These are phyloP conservation scores for Suhomyces vadensis DNA, from an alignment of 805 yeast species.

Conservation along the genomic window DNA sequence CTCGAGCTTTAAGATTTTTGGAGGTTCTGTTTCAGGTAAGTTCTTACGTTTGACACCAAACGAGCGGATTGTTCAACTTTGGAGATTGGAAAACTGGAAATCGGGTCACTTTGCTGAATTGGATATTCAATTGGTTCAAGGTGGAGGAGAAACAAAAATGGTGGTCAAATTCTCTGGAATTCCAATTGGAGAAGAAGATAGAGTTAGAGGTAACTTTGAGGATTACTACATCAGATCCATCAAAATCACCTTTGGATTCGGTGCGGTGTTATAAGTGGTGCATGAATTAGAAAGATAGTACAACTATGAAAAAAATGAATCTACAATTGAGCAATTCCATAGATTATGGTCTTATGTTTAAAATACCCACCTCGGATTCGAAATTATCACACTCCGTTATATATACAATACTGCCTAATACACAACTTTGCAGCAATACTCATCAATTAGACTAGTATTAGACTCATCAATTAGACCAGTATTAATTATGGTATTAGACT, in stretches of 20 bases:
- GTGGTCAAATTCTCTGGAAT: conserved; percentile 81
- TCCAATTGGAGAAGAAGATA: conserved; percentile 93
- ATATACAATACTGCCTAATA: no score
- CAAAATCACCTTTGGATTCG: conserved; percentile 91
- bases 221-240: conserved; percentile 88
- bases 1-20: conserved; percentile 69
- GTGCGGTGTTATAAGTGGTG: conserved; percentile 67
- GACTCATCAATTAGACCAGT: no score
- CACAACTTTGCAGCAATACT: no score
- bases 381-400: no score
- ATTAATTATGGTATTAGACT: no score
- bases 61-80: conserved; percentile 64
- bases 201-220: conserved; percentile 80
- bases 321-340: no score
- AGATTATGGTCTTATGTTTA: no score
- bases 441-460: no score
- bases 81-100: conserved; percentile 93
- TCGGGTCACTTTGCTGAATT: conserved; percentile 75
- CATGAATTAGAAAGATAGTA: no score
- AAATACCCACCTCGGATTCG: no score
- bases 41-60: conserved; percentile 59
- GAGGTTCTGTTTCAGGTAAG: conserved; percentile 82
- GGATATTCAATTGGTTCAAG: conserved; percentile 67
- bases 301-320: no score
- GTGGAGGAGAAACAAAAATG: conserved; percentile 80